These are phyloP conservation scores for Nosema muscidifuracis DNA, from an alignment of 371 early-diverging fungal species.

Conservation along the genomic window DNA sequence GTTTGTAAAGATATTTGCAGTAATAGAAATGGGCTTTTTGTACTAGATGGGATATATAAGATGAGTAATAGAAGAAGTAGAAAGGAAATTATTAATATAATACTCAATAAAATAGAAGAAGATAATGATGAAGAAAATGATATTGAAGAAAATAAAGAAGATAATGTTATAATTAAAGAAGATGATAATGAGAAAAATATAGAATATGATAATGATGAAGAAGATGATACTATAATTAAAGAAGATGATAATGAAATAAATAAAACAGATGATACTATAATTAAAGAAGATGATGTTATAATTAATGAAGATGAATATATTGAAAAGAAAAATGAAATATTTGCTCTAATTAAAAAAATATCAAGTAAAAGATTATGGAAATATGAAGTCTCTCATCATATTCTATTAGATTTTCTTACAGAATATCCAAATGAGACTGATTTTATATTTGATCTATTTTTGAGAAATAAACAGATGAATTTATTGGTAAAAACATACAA, in stretches of 20 bases:
- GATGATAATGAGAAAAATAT: no score
- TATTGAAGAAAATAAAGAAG: no score
- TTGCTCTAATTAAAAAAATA: not conserved
- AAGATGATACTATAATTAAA: not conserved
- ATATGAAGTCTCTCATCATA: not conserved
- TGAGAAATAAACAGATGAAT: conserved; percentile 4
- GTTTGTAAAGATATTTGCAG: not conserved
- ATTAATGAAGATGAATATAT: no score
- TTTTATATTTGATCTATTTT: not conserved
- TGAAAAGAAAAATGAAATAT: no score
- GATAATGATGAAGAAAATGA: no score
- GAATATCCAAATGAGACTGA: not conserved
- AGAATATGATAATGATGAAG: not conserved
- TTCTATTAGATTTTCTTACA: not conserved
- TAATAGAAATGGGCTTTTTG: not conserved
- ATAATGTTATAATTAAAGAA: no score
- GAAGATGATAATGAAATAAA: no score
- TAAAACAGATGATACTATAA: no score
- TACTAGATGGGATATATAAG: not conserved
- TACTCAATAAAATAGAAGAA: not conserved
- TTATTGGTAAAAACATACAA: not conserved
- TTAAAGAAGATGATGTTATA: no score
- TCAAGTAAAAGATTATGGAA: conserved; percentile 6
- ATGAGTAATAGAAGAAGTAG: not conserved
- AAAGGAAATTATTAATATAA: not conserved